These are phyloP conservation scores for Rachicladosporium sp. DNA, from an alignment of 2,329 filamentous ascomycete genomes.

Conservation along the genomic window DNA sequence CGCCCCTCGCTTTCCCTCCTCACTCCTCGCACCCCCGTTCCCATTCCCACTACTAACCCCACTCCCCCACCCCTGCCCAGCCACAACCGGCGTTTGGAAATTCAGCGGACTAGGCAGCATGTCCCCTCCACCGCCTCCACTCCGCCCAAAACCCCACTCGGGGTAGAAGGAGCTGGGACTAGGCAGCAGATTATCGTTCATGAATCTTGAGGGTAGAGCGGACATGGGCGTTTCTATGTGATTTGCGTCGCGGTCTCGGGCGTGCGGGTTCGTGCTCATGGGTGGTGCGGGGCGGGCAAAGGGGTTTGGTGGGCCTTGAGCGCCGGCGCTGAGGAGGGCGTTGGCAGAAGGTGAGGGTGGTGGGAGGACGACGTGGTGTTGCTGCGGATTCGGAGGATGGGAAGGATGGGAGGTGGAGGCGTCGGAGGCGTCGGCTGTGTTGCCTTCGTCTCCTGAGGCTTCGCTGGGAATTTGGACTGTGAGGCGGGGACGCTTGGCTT, in stretches of 20 bases:
- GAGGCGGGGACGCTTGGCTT: conserved; percentile 64
- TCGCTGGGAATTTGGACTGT: conserved; percentile 95
- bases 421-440: conserved; percentile 53
- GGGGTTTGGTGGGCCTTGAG: conserved; percentile 84
- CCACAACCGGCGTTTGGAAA: conserved; percentile 66
- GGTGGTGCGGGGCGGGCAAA: conserved; percentile 81
- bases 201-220: conserved; percentile 80
- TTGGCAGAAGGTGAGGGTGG: conserved; percentile 85
- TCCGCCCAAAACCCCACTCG: conserved; percentile 66
- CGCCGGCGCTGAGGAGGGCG: conserved; percentile 76
- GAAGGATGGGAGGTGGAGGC: conserved; percentile 52
- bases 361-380: conserved; percentile 60
- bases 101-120: conserved; percentile 86
- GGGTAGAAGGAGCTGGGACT: conserved; percentile 88
- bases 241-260: conserved; percentile 25
- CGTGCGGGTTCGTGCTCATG: conserved; percentile 36
- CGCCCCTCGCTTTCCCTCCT: conserved; percentile 26
- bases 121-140: conserved; percentile 50
- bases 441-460: conserved; percentile 60
- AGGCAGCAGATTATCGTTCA: conserved; percentile 75
- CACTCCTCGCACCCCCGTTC: conserved; percentile 25
- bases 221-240: conserved; percentile 77
- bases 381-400: conserved; percentile 6
- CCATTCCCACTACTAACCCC: conserved; percentile 27
- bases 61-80: conserved; percentile 28